These are phyloP conservation scores for Rhodotorula glutinis DNA, from an alignment of 1,284 basidiomycete species.

Conservation along the genomic window DNA sequence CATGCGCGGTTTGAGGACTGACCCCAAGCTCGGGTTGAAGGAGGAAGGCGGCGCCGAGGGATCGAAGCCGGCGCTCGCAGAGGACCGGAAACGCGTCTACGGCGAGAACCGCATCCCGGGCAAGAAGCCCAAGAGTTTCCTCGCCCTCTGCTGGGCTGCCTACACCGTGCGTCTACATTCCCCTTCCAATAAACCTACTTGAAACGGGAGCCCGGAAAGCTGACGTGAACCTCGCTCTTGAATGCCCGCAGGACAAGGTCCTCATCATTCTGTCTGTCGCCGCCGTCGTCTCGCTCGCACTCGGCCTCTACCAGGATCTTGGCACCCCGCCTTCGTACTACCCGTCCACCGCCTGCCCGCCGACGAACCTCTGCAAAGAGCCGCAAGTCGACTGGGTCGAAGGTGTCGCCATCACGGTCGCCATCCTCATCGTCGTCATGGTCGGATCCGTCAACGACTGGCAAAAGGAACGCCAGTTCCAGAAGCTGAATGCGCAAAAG, in stretches of 20 bases:
- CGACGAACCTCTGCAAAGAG: constrained; percentile 40
- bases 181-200: not conserved
- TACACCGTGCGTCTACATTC: constrained; percentile 49
- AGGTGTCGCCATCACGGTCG: constrained; percentile 93
- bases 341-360: constrained; percentile 49
- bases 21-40: constrained; percentile 27
- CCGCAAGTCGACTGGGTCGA: constrained; percentile 84
- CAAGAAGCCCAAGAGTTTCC: constrained; percentile 72
- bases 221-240: not conserved
- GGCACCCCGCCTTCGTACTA: constrained; percentile 62
- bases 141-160: constrained; percentile 87
- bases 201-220: not conserved
- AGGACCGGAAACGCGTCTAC: constrained; percentile 67
- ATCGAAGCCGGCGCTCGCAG: constrained; percentile 51
- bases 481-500: constrained; percentile 86
- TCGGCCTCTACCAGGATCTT: constrained; percentile 74
- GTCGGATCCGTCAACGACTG: constrained; percentile 89
- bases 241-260: constrained; percentile 28
- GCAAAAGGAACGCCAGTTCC: constrained; percentile 97
- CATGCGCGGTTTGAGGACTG: constrained; percentile 59
- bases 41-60: constrained; percentile 45
- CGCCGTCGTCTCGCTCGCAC: constrained; percentile 85
- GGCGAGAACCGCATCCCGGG: constrained; percentile 79
- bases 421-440: constrained; percentile 77
- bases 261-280: constrained; percentile 86